phyloP scores from a whole-genome alignment of 2,329 filamentous ascomycete species.

The Biscogniauxia sp. region DNA sequence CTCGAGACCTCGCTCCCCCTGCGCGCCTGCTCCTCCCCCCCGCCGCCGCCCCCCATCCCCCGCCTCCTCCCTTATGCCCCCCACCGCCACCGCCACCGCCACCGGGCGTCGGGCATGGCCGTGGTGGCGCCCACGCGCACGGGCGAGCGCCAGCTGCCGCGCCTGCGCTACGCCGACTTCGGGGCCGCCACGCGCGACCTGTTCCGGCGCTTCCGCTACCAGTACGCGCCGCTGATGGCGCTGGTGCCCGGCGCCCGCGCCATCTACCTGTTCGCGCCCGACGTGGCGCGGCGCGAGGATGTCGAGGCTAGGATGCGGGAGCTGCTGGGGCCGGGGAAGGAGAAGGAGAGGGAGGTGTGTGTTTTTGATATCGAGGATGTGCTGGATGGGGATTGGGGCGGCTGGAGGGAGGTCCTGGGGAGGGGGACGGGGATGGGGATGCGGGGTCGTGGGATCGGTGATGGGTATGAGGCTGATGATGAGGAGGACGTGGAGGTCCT shows the following conservation, averaged over 20 bases:
- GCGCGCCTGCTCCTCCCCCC: constrained; percentile 13
- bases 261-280: not conserved
- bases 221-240: not conserved
- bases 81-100: no score
- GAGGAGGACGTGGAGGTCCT: not conserved
- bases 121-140: not conserved
- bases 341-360: no score
- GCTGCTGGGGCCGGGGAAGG: no score
- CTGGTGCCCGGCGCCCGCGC: not conserved
- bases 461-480: not conserved
- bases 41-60: not conserved
- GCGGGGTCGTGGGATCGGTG: no score
- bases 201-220: not conserved
- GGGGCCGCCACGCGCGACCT: not conserved
- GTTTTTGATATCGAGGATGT: not conserved
- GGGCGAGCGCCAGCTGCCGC: not conserved
- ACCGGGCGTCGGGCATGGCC: not conserved
- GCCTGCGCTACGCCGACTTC: not conserved
- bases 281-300: no score
- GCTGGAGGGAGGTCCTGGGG: not conserved
- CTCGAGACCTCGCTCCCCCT: constrained; percentile 21
- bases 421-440: no score
- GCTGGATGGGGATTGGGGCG: not conserved
- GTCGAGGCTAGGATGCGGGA: no score
- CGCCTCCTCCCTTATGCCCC: no score